Evolutionary conservation across 2,329 filamentous ascomycete genomes (phyloP), one percentile per base, ranked within the genome.

Genomic region (Didymosphaeria variabile): DNA sequence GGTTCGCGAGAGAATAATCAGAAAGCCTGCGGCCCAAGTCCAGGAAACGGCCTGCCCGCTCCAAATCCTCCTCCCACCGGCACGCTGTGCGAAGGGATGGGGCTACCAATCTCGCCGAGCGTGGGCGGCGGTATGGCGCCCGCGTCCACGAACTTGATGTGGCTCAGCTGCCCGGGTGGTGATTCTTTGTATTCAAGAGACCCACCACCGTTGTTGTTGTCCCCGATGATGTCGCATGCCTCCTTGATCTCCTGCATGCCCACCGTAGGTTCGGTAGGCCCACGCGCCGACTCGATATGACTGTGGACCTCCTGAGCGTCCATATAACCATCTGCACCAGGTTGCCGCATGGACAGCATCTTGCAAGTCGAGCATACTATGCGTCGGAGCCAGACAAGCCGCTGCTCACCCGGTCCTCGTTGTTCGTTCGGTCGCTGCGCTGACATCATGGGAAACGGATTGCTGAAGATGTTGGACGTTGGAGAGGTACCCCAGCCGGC

Each of bases 191-290:
- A 84, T 36, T 91, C 88, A 72, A 99, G 96, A 29, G 86, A 90
- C n/a, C 95, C 95, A 47, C 94, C 94, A 49, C 95, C 95, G 71
- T 98, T 75, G 29, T 62, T 98, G 61, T 82, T 76, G 70, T 91
- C 96, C 59, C 95, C 95, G 75, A 97, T 92, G 0, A 94, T 97
- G 71, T 98, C 94, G 76, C 92, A 95, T 60, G 96, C 90, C 59
- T 91, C 88, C 42, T 94, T 84, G 69, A 98, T 84, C 71, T 97
- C 94, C 29, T 83, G 84, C 72, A 82, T 88, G 77, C 66, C 83
- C 77, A 82, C 87, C 69, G 81, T 74, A 29, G 84, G 78, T 60
- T 90, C 86, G 57, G 83, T 83, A n/a, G 85, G 80, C 36, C 81
- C 81, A 57, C 89, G 88, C 32, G 91, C 83, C 57, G 87, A 85